phyloP scores from a whole-genome alignment of 148 eudicot species.

The Fagopyrum homotropicum region DNA sequence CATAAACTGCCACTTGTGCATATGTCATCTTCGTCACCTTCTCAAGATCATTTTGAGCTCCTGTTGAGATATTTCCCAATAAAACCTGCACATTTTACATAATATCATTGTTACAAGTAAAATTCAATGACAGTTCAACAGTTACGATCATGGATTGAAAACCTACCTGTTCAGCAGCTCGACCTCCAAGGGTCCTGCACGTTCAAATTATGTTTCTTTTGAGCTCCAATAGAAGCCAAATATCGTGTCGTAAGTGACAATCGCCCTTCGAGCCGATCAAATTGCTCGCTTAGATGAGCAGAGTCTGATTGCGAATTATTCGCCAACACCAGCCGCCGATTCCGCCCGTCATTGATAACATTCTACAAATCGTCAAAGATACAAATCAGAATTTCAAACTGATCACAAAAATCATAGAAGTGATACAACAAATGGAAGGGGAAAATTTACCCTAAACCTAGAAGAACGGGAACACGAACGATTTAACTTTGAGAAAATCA shows the following conservation, averaged over 20 bases:
- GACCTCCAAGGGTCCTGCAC: slow-evolving; percentile 93
- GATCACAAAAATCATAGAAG: background rate
- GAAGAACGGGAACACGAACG: slow-evolving; percentile 44
- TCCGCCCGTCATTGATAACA: slow-evolving; percentile 34
- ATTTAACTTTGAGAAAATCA: slow-evolving; percentile 43
- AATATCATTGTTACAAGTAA: background rate
- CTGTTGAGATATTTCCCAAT: slow-evolving; percentile 79
- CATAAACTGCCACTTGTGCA: slow-evolving; percentile 84
- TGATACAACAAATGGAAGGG: background rate
- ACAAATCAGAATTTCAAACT: slow-evolving; percentile 3
- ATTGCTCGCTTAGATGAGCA: slow-evolving; percentile 13
- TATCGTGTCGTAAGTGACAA: slow-evolving; percentile 63
- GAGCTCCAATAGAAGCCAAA: slow-evolving; percentile 43
- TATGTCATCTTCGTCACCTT: slow-evolving; percentile 91
- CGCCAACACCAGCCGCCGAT: slow-evolving; percentile 28
- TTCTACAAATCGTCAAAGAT: slow-evolving; percentile 35
- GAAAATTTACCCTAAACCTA: slow-evolving; percentile 33
- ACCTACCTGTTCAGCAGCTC: slow-evolving; percentile 90
- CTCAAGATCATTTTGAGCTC: slow-evolving; percentile 87
- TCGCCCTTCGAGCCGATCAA: slow-evolving; percentile 29
- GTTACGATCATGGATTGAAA: background rate
- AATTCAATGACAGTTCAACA: background rate
- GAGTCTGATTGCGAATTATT: slow-evolving; percentile 24
- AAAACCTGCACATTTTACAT: slow-evolving; percentile 37
- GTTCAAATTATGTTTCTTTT: slow-evolving; percentile 22